phyloP scores from a whole-genome alignment of 2,329 filamentous ascomycete genomes.

The Hypomyces rosellus region DNA sequence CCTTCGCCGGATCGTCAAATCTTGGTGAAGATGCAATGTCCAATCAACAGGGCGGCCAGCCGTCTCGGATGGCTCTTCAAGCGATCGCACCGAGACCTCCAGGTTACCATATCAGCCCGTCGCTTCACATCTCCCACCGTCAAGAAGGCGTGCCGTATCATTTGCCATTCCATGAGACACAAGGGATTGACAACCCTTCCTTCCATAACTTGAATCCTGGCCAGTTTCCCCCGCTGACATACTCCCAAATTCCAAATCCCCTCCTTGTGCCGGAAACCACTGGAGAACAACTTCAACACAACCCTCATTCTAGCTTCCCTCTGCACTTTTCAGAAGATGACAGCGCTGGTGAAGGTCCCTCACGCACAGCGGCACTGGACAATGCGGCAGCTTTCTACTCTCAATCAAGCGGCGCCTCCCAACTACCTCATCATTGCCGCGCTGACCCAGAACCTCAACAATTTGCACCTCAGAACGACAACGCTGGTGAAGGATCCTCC shows the following conservation, averaged over 20 bases:
- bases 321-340: not conserved
- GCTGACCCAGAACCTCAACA: not conserved
- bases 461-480: not conserved
- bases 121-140: slow-evolving; percentile 6
- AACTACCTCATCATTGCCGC: too few relatives aligned
- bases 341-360: not conserved
- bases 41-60: slow-evolving; percentile 30
- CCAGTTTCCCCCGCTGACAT: slow-evolving; percentile 3
- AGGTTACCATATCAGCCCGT: slow-evolving; percentile 21
- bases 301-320: not conserved
- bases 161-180: slow-evolving; percentile 9
- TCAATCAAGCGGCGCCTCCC: too few relatives aligned
- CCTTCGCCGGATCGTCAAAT: slow-evolving; percentile 34
- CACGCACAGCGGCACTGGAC: not conserved
- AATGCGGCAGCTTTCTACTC: not conserved
- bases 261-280: slow-evolving; percentile 10
- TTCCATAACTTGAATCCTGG: not conserved
- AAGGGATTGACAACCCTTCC: not conserved
- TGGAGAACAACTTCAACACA: not conserved
- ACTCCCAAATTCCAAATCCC: slow-evolving; percentile 17
- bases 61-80: slow-evolving; percentile 32
- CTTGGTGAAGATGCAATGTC: slow-evolving; percentile 18
- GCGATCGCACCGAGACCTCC: slow-evolving; percentile 47
- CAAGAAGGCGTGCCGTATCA: slow-evolving; percentile 1
- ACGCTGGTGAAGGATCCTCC: not conserved